Base-by-base conservation (phyloP, 371 early-diverging fungal genomes). In the Mortierella sp. region DNA sequence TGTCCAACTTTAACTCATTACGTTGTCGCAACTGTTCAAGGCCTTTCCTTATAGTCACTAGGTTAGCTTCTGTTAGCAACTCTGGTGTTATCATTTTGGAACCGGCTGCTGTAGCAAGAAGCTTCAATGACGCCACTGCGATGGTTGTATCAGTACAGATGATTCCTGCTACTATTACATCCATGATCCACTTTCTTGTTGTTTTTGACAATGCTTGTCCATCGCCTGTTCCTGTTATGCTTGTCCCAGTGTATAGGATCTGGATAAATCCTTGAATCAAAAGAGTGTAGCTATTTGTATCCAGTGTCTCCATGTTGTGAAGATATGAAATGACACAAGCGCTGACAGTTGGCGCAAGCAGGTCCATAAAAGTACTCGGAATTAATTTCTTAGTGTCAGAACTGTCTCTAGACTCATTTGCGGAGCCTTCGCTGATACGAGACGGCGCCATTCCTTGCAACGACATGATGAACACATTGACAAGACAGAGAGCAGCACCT, bases 181-280 rank as follows among this genome's bases (percentile, higher is more conserved):
- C 49, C 57, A 66, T 66, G 15, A 43, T 31, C 28, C 59, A 32
- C 23, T 58, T 58, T 17, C 49, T 58, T 0, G 67, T 66, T 19
- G 23, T 22, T 7, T 51, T 43, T 10, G 45, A 32, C 4, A 56
- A 28, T 32, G 67, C 35, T 1, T 58, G 31, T 9, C 17, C 34
- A 23, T 47, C 67, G 26, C 19, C 59, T 12, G 67, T 23, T 29
- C 49, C 23, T 13, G 47, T 37, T 2, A 35, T 34, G 47, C 58
- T 59, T 9, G 47, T 47, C 19, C 59, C 67, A 8, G 47, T 59
- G 47, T 66, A 66, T 9, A 66, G 29, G n/a, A 58, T 34, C 34
- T 66, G 67, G 35, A 66, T 28, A 32, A 47, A 59, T 12, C 57
- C 43, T 32, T 58, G 67, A 32, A 59, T 40, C 47, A 58, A 31